A percentile compares a stretch with the other conserved stretches of the same genome.
Conservation (phyloP, 2,329 filamentous ascomycete genomes). For the Cladosporium colombiae region DNA sequence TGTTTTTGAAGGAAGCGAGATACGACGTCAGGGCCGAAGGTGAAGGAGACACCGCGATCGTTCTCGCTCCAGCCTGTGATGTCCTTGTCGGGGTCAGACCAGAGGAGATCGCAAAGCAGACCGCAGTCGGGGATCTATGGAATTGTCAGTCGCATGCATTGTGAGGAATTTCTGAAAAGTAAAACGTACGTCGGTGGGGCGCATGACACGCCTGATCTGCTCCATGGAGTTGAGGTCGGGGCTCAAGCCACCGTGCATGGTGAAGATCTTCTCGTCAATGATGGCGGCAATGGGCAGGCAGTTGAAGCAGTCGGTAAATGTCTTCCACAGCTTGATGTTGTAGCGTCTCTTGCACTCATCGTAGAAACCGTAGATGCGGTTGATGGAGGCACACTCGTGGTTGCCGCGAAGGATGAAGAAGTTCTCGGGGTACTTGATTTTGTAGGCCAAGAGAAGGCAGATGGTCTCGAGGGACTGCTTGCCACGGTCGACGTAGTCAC, state of each 20-base stretch:
- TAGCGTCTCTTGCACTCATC: conserved; percentile 96
- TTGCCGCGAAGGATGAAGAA: conserved; percentile 95
- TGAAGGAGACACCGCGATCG: conserved; percentile 97
- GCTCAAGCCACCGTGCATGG: conserved; percentile 97
- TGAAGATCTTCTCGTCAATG: conserved; percentile 99
- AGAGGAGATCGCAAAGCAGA: conserved; percentile 93
- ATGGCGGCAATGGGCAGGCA: conserved; percentile 97
- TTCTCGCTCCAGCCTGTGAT: conserved; percentile 99
- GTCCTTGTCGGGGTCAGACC: conserved; percentile 99
- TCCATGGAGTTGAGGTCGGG: conserved; percentile 99
- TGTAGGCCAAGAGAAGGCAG: conserved; percentile 93
- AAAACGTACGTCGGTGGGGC: conserved; percentile 89
- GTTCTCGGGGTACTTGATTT: conserved; percentile 99
- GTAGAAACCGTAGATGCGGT: conserved; percentile 94
- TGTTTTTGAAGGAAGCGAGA: conserved; percentile 98
- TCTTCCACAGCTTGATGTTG: conserved; percentile 98
- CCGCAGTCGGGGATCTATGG: conserved; percentile 93
- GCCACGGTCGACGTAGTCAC: conserved; percentile 97
- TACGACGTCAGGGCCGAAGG: conserved; percentile 95
- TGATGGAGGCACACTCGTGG: conserved; percentile 96
- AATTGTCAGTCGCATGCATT: conserved; percentile 19
- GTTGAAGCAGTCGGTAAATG: conserved; percentile 96
- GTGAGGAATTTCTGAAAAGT: conserved; percentile 18
- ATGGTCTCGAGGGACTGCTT: conserved; percentile 99
- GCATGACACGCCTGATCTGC: conserved; percentile 98